These are phyloP conservation scores for Rhodotorula sphaerocarpa DNA, from an alignment of 768 basidiomycete genomes.

Conservation along the genomic window DNA sequence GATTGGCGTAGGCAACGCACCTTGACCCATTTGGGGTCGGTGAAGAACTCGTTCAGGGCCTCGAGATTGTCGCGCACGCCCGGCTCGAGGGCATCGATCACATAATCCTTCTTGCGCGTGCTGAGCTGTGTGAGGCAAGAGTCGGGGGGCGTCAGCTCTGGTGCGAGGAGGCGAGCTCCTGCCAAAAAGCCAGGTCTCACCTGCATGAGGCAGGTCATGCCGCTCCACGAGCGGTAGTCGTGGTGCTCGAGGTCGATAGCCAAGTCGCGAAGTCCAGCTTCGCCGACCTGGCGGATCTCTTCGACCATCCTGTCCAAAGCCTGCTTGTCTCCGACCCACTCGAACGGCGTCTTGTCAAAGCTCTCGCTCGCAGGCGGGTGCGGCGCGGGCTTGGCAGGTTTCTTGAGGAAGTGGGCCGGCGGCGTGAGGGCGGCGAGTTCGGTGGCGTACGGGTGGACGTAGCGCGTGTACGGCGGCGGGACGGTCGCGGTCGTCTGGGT, in stretches of 20 bases:
- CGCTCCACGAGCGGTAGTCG: conserved; percentile 69
- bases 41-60: conserved; percentile 65
- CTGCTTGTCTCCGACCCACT: conserved; percentile 58
- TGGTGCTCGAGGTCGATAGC: conserved; percentile 95
- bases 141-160: not conserved
- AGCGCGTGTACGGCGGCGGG: conserved; percentile 23
- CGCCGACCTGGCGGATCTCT: conserved; percentile 46
- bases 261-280: conserved; percentile 52
- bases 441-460: conserved; percentile 29
- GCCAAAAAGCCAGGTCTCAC: conserved; percentile 48
- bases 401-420: conserved; percentile 26
- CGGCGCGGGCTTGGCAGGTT: conserved; percentile 12
- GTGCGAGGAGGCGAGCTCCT: conserved; percentile 42
- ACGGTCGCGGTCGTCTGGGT: conserved; percentile 6
- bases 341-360: conserved; percentile 61
- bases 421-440: conserved; percentile 23
- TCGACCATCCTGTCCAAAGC: conserved; percentile 59
- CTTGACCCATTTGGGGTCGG: conserved; percentile 76
- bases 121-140: conserved; percentile 39
- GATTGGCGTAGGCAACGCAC: conserved; percentile 46
- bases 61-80: conserved; percentile 63
- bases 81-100: conserved; percentile 66
- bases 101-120: conserved; percentile 71
- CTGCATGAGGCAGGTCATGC: conserved; percentile 90
- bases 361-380: conserved; percentile 37